Conservation (phyloP, 768 basidiomycete species). For the Gloeophyllum trabeum region DNA sequence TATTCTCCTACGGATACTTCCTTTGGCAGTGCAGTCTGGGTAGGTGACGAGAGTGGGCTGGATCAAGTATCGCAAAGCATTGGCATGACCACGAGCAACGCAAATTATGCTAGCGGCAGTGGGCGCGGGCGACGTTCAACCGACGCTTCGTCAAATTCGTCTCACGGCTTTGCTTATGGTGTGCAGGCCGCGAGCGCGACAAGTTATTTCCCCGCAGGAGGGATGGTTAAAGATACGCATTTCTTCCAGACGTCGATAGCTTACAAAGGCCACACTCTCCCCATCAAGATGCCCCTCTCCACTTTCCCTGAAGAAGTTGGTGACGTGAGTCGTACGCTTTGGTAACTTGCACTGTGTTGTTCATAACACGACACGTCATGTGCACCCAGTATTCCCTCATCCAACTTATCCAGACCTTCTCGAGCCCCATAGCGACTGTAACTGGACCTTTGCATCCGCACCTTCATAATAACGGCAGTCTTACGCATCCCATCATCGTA, state of each 20-base stretch:
- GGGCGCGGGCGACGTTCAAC: constrained; percentile 51
- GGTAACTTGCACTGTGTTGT: constrained; percentile 7
- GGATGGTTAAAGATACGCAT: constrained; percentile 74
- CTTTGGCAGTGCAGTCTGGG: constrained; percentile 79
- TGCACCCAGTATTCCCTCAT: constrained; percentile 76
- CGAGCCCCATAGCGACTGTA: constrained; percentile 41
- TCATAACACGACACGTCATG: not conserved
- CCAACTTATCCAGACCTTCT: constrained; percentile 80
- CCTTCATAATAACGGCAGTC: constrained; percentile 82
- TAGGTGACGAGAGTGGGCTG: constrained; percentile 59
- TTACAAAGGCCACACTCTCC: constrained; percentile 76
- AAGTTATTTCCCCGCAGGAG: constrained; percentile 2
- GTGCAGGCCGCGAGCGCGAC: constrained; percentile 11
- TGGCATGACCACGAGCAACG: constrained; percentile 22
- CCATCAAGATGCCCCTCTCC: constrained; percentile 83
- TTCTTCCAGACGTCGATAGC: constrained; percentile 81
- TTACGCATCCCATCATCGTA: constrained; percentile 90
- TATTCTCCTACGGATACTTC: constrained; percentile 63
- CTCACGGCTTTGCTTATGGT: constrained; percentile 27
- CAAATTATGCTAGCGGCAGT: constrained; percentile 30
- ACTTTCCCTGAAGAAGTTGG: constrained; percentile 94
- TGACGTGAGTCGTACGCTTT: constrained; percentile 49
- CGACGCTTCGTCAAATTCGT: constrained; percentile 66
- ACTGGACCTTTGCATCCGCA: constrained; percentile 81
- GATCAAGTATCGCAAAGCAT: constrained; percentile 22